These are phyloP conservation scores for Agaricus blazei DNA, from an alignment of 768 basidiomycete species.

Conservation along the genomic window DNA sequence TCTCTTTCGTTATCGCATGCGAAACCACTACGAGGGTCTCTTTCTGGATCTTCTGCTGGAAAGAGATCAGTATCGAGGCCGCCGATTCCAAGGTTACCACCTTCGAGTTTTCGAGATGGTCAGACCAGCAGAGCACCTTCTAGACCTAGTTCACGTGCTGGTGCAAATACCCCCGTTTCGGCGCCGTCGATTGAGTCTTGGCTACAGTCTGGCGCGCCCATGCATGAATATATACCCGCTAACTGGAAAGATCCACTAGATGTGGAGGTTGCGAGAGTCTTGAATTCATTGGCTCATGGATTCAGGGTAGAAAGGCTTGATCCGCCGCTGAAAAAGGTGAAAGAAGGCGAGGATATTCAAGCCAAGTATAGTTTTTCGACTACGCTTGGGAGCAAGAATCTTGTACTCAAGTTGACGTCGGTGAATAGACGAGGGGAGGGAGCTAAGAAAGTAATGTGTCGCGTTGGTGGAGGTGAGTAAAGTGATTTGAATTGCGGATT, in stretches of 20 bases:
- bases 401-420: slow-evolving; percentile 78
- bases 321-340: slow-evolving; percentile 63
- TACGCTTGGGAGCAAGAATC: slow-evolving; percentile 62
- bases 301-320: slow-evolving; percentile 78
- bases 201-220: slow-evolving; percentile 23
- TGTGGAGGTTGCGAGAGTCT: slow-evolving; percentile 66
- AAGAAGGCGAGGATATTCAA: slow-evolving; percentile 73
- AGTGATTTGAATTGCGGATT: not conserved
- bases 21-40: slow-evolving; percentile 53
- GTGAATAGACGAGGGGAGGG: slow-evolving; percentile 55
- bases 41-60: slow-evolving; percentile 41
- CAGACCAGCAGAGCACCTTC: slow-evolving; percentile 53
- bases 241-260: slow-evolving; percentile 81
- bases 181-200: slow-evolving; percentile 22
- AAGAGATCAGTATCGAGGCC: slow-evolving; percentile 36
- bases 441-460: slow-evolving; percentile 83
- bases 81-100: slow-evolving; percentile 46
- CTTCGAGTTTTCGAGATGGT: slow-evolving; percentile 72
- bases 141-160: slow-evolving; percentile 60
- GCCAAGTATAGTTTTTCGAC: slow-evolving; percentile 84
- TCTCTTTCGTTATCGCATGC: slow-evolving; percentile 33
- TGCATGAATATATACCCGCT: slow-evolving; percentile 59
- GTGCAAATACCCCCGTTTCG: slow-evolving; percentile 55
- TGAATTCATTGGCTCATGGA: slow-evolving; percentile 74
- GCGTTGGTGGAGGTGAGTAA: slow-evolving; percentile 76